Conservation (phyloP, 345 rosid genomes). For the Brassica rapa region DNA sequence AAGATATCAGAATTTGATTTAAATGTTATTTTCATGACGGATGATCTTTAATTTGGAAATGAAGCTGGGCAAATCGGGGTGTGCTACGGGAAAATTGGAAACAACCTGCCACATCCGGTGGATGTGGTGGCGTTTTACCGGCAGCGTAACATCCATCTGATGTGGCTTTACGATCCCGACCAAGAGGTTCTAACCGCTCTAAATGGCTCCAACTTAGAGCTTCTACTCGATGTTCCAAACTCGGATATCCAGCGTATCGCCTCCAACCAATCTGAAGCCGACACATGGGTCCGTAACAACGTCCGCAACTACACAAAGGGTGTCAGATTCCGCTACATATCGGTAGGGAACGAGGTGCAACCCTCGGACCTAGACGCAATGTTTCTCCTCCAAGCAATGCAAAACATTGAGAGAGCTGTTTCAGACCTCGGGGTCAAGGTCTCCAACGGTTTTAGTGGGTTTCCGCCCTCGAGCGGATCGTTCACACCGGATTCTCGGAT, state of each 20-base stretch:
- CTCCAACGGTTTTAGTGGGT: slow-evolving; percentile 39
- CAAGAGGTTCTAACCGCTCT: slow-evolving; percentile 42
- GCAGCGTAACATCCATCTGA: slow-evolving; percentile 46
- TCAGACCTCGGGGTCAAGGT: slow-evolving; percentile 46
- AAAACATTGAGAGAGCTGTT: slow-evolving; percentile 36
- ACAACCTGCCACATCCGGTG: slow-evolving; percentile 50
- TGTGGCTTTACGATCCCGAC: slow-evolving; percentile 49
- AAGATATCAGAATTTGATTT: not conserved
- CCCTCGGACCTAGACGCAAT: slow-evolving; percentile 27
- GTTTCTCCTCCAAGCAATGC: slow-evolving; percentile 46
- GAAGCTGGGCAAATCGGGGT: slow-evolving; percentile 62
- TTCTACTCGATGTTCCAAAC: slow-evolving; percentile 45
- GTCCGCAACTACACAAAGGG: slow-evolving; percentile 39
- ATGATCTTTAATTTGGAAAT: not conserved
- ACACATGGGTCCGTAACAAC: slow-evolving; percentile 49
- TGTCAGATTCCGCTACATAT: slow-evolving; percentile 53
- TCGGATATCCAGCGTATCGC: slow-evolving; percentile 38
- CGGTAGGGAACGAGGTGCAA: slow-evolving; percentile 50
- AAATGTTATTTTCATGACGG: not conserved
- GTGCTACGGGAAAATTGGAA: slow-evolving; percentile 62
- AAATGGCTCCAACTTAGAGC: slow-evolving; percentile 42
- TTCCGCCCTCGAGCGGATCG: slow-evolving; percentile 47
- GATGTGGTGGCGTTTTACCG: slow-evolving; percentile 54
- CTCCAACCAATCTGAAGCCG: slow-evolving; percentile 41
- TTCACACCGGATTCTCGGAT: slow-evolving; percentile 29